Evolutionary conservation across 1,284 basidiomycete genomes (phyloP), one percentile per base, ranked within the genome.

Genomic region (Bothia castanella): DNA sequence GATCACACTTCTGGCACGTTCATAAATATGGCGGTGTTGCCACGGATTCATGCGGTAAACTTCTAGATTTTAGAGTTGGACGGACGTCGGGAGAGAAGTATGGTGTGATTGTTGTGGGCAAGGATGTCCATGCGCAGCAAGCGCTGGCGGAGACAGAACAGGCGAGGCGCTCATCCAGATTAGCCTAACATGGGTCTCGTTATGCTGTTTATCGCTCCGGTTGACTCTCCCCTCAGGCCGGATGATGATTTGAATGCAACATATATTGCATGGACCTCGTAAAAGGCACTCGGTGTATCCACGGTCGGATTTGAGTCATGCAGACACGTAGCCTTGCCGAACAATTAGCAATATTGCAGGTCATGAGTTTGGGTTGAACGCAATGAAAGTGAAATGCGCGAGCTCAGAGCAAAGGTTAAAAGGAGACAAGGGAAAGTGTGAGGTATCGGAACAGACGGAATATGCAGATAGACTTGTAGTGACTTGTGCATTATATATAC

Each of bases 1-100:
- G 97, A 99, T 67, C 97, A 98, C 65, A 94, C 96, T 0, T 80
- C 92, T 1, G 97, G 9, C 77, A 99, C 10, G 83, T 98, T 7
- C 81, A 85, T 53, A 95, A 98, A 71, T 89, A 92, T 0, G 95
- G 94, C 3, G 95, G 95, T 0, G 61, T 86, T 14, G 83, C 97
- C 29, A 87, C 85, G 0, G 91, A 98, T 69, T 89, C 90, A 49
- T 75, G 85, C 42, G 95, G 94, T 4, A 63, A 82, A 52, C 75
- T 79, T 0, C 81, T 99, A 29, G 79, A 97, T 67, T 98, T 98
- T 69, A 87, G 89, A 1, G 74, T 88, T 2, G 96, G 96, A 13
- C 74, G 93, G 51, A 94, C 91, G 1, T 72, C 98, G 21, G 87
- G 85, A 8, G 82, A 83, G 58, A 98, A 98, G 70, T 85, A 81